Conservation (phyloP, 1,139 yeast species). For the Hanseniaspora sp. region DNA sequence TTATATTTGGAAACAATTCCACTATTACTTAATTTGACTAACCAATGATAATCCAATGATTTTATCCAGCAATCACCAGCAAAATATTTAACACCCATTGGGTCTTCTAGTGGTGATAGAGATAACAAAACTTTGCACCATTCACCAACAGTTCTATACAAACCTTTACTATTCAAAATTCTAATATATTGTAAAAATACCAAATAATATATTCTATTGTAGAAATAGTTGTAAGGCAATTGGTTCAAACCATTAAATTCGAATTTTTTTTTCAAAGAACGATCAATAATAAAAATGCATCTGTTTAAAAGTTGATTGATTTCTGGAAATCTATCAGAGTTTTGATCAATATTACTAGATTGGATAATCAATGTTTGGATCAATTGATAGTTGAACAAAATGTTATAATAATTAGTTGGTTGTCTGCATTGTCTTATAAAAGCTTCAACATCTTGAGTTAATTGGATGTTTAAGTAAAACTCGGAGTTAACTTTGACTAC, state of each 20-base stretch:
- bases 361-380: slow-evolving; percentile 9
- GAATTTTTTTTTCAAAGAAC: slow-evolving; percentile 42
- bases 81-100: slow-evolving; percentile 71
- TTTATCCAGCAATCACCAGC: slow-evolving; percentile 68
- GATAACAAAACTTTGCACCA: slow-evolving; percentile 62
- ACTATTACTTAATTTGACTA: slow-evolving; percentile 45
- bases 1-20: slow-evolving; percentile 47
- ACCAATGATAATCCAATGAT: slow-evolving; percentile 53
- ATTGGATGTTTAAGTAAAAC: slow-evolving; percentile 55
- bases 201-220: slow-evolving; percentile 68
- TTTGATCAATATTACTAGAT: slow-evolving; percentile 20
- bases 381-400: slow-evolving; percentile 9
- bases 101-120: slow-evolving; percentile 69
- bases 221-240: slow-evolving; percentile 62
- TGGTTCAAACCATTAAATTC: slow-evolving; percentile 52
- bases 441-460: slow-evolving; percentile 63
- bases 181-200: slow-evolving; percentile 62
- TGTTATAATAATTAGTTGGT: slow-evolving; percentile 5
- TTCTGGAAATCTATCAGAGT: slow-evolving; percentile 31
- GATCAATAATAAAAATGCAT: slow-evolving; percentile 67
- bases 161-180: slow-evolving; percentile 65
- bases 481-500: slow-evolving; percentile 44
- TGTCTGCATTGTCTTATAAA: slow-evolving; percentile 31
- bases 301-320: slow-evolving; percentile 65
- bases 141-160: slow-evolving; percentile 62